Evolutionary conservation across 2,329 filamentous ascomycete species (phyloP), one percentile per base, ranked within the genome.

Genomic region (Phialemoniopsis sp.): DNA sequence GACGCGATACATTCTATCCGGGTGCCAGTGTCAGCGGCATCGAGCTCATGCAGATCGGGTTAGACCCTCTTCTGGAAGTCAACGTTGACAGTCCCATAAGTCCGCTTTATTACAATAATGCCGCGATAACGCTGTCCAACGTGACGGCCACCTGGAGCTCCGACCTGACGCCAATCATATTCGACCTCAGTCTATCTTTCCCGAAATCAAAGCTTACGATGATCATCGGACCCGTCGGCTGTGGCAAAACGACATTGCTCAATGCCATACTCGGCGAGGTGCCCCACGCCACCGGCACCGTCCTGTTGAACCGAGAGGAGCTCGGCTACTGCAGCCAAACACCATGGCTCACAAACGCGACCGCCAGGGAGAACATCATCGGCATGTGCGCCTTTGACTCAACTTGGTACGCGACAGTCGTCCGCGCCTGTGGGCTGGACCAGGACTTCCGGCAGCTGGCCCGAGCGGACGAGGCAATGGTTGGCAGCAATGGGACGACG

Each of bases 401-500:
- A 12, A 26, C 39, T 6, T 40, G 46, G 15, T 50, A 49, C 29
- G 14, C 16, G 14, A 42, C 40, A 29, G 41, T 47, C 18, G 12
- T 50, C 16, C 32, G 44, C 13, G 44, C 43, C 2, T 50, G 47
- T 21, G 47, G 37, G 8, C 38, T 52, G 12, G 39, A 40, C 14
- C 31, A 37, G 14, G 49, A 52, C 39, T 26, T 52, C 18, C n/a
- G 19, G 4, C 36, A 29, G 21, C 43, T 59, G 15, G 43, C 50
- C 3, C 40, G 46, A 16, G 51, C 51, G 15, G 54, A 56, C 36
- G 38, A 43, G 26, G 52, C 49, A 1, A 39, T 46, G 13, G 45
- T 51, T 30, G 56, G 56, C 31, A 49, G 48, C 34, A 46, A 46
- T 29, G 53, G 56, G 9, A 43, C 54, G 32, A 48, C 49, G 13